Base-by-base conservation (phyloP, 768 basidiomycete genomes). In the Mycena rebaudengoi region DNA sequence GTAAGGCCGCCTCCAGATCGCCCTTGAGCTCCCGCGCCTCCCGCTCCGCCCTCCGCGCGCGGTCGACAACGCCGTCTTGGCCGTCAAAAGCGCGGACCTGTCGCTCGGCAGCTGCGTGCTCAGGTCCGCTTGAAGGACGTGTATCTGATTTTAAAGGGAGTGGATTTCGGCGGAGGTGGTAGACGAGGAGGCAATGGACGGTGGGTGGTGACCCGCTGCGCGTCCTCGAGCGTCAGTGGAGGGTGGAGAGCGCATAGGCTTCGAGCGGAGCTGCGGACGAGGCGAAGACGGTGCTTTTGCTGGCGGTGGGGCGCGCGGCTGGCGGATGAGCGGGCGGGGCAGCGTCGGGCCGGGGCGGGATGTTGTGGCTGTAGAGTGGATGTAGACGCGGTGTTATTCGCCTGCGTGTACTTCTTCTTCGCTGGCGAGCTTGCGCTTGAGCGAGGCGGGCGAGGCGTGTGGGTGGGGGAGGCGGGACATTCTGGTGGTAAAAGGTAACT, bases 11-110 rank as follows among this genome's bases (percentile, higher is more conserved):
- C 83, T 79, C 53, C 94, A 76, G 67, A 4, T 95, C 92, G 49
- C 92, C 94, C 55, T 83, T 85, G 18, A 90, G 80, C 64, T 91
- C 89, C 37, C 87, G 76, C 18, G 89, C 80, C 72, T 95, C 88
- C 46, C 91, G 77, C 44, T 94, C 91, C 59, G 86, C 84, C 70
- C 86, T 85, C 69, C 83, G 83, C 32, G 91, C 66, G 60, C 82
- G 48, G 50, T 32, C n/a, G 69, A 64, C 8, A 65, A 26, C 59
- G 83, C 82, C 67, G 80, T 80, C 54, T 78, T 78, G 16, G 86
- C 72, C 54, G 85, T 83, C 51, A 78, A 74, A 70, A 90, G 86
- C 35, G 86, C 75, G 20, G 88, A 87, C 59, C 83, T 80, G 5
- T 89, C 71, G 70, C 94, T 91, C 40, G 85, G 82, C 2, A 82